Conservation (phyloP, 2,329 filamentous ascomycete species). For the Venturia effusa region DNA sequence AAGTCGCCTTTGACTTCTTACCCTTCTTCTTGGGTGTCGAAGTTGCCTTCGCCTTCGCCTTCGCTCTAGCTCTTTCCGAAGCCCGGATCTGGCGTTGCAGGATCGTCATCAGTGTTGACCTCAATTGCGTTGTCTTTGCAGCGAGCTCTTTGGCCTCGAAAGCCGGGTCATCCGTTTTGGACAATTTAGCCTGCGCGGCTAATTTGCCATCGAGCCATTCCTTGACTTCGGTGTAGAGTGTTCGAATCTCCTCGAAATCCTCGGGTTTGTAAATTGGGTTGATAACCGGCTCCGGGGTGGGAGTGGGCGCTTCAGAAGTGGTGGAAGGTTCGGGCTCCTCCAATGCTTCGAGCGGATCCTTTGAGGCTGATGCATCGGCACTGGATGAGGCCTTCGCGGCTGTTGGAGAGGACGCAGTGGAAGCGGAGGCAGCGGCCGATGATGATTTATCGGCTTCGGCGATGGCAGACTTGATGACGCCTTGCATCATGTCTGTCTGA, state of each 20-base stretch:
- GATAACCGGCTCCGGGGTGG: conserved; percentile 39
- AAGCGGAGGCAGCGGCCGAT: conserved; percentile 16
- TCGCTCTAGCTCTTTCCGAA: conserved; percentile 31
- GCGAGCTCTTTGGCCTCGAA: conserved; percentile 63
- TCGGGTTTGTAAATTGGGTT: conserved; percentile 56
- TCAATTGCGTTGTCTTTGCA: conserved; percentile 57
- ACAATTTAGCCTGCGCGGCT: conserved; percentile 58
- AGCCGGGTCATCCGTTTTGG: conserved; percentile 60
- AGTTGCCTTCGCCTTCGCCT: conserved; percentile 24
- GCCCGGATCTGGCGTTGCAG: conserved; percentile 56
- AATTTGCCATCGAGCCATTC: conserved; percentile 69
- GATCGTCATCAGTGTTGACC: conserved; percentile 58
- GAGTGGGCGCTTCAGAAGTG: conserved; percentile 28
- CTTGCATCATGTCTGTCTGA: conserved; percentile 59
- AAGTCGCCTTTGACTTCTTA: conserved; percentile 19
- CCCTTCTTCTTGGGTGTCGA: conserved; percentile 16
- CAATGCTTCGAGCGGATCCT: conserved; percentile 53
- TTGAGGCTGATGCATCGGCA: conserved; percentile 27
- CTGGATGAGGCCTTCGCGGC: neutral
- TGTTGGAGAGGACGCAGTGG: conserved; percentile 10
- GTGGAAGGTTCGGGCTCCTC: conserved; percentile 55
- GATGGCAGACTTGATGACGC: conserved; percentile 58
- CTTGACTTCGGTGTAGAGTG: conserved; percentile 49
- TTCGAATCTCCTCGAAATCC: conserved; percentile 57
- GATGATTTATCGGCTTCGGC: conserved; percentile 27